phyloP scores from a whole-genome alignment of 2,329 filamentous ascomycete genomes.

The Ascosphaera apis region DNA sequence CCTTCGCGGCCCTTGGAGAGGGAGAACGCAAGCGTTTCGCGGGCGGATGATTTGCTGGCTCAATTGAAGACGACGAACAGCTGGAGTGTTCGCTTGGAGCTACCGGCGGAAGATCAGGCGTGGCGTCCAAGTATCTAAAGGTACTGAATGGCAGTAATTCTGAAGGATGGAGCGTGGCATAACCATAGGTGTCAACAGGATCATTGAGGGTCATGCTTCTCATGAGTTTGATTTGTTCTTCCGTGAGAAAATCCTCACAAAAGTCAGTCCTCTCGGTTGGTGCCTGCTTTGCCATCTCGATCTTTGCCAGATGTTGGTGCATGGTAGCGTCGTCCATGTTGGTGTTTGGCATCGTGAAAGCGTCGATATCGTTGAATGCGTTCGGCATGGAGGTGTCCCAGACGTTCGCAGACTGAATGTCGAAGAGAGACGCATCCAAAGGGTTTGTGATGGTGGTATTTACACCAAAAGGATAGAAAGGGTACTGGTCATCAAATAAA shows the following conservation, averaged over 20 bases:
- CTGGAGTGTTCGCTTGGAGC: background rate
- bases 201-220: too few species aligned
- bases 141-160: background rate
- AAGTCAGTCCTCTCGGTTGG: too few species aligned
- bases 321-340: background rate
- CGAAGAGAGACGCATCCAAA: background rate
- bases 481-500: background rate
- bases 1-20: constrained; percentile 2
- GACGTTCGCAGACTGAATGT: background rate
- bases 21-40: background rate
- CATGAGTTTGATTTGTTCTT: too few species aligned
- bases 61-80: background rate
- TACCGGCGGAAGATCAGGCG: background rate
- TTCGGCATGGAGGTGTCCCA: background rate
- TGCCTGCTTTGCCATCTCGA: too few species aligned
- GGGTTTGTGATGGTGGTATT: background rate
- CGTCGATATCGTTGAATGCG: background rate
- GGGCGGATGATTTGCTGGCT: background rate
- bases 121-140: too few species aligned
- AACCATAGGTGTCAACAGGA: too few species aligned
- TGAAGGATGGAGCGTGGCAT: too few species aligned
- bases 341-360: background rate
- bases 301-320: background rate
- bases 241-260: too few species aligned
- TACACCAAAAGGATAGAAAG: background rate